phyloP scores from a whole-genome alignment of 768 basidiomycete species.

The Daedaleopsis nitida region DNA sequence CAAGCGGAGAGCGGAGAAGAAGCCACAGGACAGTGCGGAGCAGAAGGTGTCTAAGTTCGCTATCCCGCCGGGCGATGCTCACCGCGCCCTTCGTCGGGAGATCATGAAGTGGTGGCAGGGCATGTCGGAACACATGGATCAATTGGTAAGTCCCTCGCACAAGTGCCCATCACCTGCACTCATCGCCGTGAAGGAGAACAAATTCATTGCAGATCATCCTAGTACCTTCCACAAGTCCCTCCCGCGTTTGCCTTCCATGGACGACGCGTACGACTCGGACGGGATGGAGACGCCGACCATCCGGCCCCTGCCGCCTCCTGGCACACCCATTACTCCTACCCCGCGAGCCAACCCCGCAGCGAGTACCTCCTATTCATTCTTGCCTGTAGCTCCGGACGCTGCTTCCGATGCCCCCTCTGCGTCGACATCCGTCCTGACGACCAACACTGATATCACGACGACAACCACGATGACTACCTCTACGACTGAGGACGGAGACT shows the following conservation, averaged over 20 bases:
- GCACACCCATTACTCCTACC: conserved; percentile 19
- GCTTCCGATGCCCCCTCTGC: conserved; percentile 2
- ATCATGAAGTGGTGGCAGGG: conserved; percentile 71
- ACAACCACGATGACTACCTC: background rate
- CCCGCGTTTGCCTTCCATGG: conserved; percentile 60
- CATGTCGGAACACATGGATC: conserved; percentile 60
- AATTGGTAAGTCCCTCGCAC: conserved; percentile 44
- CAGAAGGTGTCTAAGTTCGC: conserved; percentile 7
- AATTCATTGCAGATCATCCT: conserved; percentile 28
- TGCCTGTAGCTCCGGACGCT: background rate
- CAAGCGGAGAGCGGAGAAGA: conserved; percentile 28
- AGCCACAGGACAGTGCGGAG: conserved; percentile 9
- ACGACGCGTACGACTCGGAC: conserved; percentile 43
- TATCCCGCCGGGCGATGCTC: conserved; percentile 37
- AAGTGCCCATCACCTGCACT: background rate
- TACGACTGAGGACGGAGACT: conserved; percentile 22
- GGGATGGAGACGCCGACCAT: conserved; percentile 24
- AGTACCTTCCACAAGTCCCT: conserved; percentile 46
- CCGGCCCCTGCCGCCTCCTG: conserved; percentile 24
- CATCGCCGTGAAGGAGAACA: conserved; percentile 42
- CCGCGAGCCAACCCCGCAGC: conserved; percentile 1
- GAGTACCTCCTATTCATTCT: conserved; percentile 11
- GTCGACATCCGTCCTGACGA: conserved; percentile 3
- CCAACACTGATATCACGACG: background rate
- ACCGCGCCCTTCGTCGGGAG: conserved; percentile 53